Base-by-base conservation (phyloP, 2,329 filamentous ascomycete species). In the Aspergillus fumigatiaffinis region DNA sequence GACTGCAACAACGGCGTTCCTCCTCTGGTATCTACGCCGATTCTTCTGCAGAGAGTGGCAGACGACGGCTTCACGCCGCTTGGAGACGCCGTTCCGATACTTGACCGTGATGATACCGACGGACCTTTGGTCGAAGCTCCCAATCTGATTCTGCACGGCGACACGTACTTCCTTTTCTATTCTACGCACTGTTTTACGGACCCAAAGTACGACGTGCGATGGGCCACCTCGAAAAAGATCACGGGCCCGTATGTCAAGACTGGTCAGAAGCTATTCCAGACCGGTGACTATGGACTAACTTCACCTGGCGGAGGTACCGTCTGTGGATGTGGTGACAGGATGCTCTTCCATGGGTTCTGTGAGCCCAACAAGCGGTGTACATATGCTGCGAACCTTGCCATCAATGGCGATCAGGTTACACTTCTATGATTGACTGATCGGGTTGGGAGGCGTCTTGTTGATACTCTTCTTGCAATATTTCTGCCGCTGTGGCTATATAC, bases 111-210 rank as follows among this genome's bases (percentile, higher is more conserved):
- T 51, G 83, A 86, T 38, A 76, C 80, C 4, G 86, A 89, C 61
- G 81, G 85, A 0, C 84, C 85, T 3, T 73, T 87, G 1, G 78
- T 88, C 23, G 86, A 88, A 70, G 86, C 85, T 17, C 86, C 86
- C 0, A 79, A 77, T 55, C 63, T 87, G 21, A 71, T 84, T 12
- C 58, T 71, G 10, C 73, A 74, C 3, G 65, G 62, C 0, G 76
- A 77, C 20, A 74, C 76, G 14, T 87, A 87, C 66, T 77, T 85
- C 52, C 72, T 88, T 47, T 87, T 87, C 68, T 88, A 82, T 71
- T 85, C 82, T 64, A 82, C 80, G 46, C 81, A 86, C 55, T 86
- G 84, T 71, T 88, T 77, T 69, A 78, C 78, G 1, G 77, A 79
- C 26, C 69, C 78, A 2, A 66, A 67, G 41, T 88, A 88, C 69